Base-by-base conservation (phyloP, 1,284 basidiomycete genomes). In the Puccinia coronata region DNA sequence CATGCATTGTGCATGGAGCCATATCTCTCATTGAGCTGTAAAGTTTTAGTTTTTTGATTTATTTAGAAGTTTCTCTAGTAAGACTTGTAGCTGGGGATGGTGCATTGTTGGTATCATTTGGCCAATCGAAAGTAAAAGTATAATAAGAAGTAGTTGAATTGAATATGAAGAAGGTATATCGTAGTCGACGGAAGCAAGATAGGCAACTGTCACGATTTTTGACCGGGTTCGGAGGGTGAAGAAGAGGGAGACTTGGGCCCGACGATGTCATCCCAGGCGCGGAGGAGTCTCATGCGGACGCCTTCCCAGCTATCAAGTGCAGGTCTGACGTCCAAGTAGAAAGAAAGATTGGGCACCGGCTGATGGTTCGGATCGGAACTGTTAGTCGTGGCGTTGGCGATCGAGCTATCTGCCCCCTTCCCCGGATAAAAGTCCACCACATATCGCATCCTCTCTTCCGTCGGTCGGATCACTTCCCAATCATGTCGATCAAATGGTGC, bases 361-460 rank as follows among this genome's bases (percentile, higher is more conserved):
- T 36, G 34, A 57, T 34, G 43, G 53, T 49, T 71, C 28, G 76
- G 5, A 91, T 28, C 90, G 85, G 82, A 88, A 88, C 77, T 36
- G 67, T 67, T 39, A 70, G 87, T 87, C 16, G 87, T 86, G 36
- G 87, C 83, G 5, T 87, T 84, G 70, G n/a, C 36, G 51, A 80
- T 49, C 41, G 34, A 47, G 53, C 72, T 71, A 18, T 43, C 85
- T 86, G 87, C 86, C 41, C 88, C 87, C 81, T 90, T 91, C n/a
- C 97, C 96, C 0, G 94, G 93, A 88, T 99, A 99, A 86, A 98
- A 99, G 87, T 99, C 96, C 84, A 99, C 98, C 81, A 99, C 91
- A 87, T 99, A 99, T 82, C 96, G 91, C 85, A 96, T 89, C 78
- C 91, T 91, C 2, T 90, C 90, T 61, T 73, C 49, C 2, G 41